Evolutionary conservation across 148 eudicot genomes (phyloP), one percentile per base, ranked within the genome.

Genomic region (Camellia lanceoleosa): DNA sequence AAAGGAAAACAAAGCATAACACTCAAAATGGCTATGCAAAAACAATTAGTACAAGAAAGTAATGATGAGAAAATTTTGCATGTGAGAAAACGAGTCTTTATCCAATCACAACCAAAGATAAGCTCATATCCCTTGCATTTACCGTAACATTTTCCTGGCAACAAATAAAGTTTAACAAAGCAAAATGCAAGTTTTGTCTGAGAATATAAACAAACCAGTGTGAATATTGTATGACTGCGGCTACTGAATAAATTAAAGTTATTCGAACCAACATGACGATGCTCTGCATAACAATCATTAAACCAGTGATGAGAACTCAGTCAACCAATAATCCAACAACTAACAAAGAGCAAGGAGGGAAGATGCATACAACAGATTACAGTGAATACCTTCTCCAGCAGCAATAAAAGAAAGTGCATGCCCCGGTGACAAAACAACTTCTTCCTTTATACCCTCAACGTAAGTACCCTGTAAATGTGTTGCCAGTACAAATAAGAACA

Each of bases 251-350:
- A 90, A 88, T 96, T 96, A 77, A 91, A 96, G 78, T 96, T 96
- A 86, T 96, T 96, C 49, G 99, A 96, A 80, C 99, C 99, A 82
- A 96, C 99, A 81, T 96, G 99, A 3, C 99, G 99, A 85, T 96
- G 99, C 90, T 96, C 99, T 96, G 91, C 85, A 76, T 76, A 80
- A 3, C 63, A 80, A 71, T 44, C 19, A 70, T 59, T 66, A 76
- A 78, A 78, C 12, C 49, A 56, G 66, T 38, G 58, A 61, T 14
- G 47, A 52, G 14, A 78, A 66, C 44, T 12, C 18, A 54, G 42
- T 6, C 49, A 7, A 68, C 67, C 47, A 68, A 59, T 61, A 67
- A 47, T 44, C 8, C 13, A 20, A 23, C 16, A 76, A 43, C 69
- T 7, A 19, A 41, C 13, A 67, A 49, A 66, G 42, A 73, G 13